A percentile compares a stretch with the other conserved stretches of the same genome.
Evolutionary conservation across 495 filamentous ascomycete species (phyloP).

Genomic region (Penicillium cataractarum): DNA sequence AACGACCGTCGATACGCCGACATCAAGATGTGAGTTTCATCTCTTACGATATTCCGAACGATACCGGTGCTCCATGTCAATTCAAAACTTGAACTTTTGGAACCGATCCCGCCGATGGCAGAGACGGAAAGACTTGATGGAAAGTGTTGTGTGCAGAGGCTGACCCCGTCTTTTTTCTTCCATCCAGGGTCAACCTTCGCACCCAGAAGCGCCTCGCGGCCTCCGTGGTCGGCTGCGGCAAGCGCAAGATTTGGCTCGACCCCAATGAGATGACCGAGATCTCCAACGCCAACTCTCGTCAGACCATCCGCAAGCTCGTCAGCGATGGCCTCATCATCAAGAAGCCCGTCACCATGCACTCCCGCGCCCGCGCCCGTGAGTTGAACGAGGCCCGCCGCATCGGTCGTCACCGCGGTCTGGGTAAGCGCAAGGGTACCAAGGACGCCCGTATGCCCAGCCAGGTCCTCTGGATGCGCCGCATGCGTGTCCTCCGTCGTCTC

Average conservation of each 20-base stretch:
- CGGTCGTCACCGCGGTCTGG: conserved; percentile 96
- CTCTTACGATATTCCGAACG: conserved; percentile 30
- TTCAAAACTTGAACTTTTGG: neutral
- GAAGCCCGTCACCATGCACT: conserved; percentile 99
- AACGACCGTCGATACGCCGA: conserved; percentile 59
- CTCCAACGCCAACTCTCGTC: conserved; percentile 99
- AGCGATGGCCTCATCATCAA: conserved; percentile 99
- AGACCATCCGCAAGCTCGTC: conserved; percentile 99
- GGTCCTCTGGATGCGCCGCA: conserved; percentile 99
- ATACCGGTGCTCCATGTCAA: conserved; percentile 11
- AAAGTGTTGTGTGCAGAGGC: conserved; percentile 35
- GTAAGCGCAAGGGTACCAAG: conserved; percentile 99
- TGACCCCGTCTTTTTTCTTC: conserved; percentile 39
- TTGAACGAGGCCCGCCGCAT: conserved; percentile 86
- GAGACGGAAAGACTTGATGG: conserved; percentile 10
- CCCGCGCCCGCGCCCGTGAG: conserved; percentile 89
- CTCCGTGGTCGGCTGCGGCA: conserved; percentile 95
- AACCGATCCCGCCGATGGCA: conserved; percentile 10
- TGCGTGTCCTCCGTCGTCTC: conserved; percentile 96
- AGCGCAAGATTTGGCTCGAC: conserved; percentile 99
- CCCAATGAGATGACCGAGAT: conserved; percentile 99
- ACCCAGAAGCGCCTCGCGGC: conserved; percentile 99
- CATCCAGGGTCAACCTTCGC: conserved; percentile 92
- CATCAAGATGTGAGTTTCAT: conserved; percentile 58
- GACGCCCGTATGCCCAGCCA: conserved; percentile 99